These are phyloP conservation scores for Kodamaea leandrae DNA, from an alignment of 805 yeast genomes.

Conservation along the genomic window DNA sequence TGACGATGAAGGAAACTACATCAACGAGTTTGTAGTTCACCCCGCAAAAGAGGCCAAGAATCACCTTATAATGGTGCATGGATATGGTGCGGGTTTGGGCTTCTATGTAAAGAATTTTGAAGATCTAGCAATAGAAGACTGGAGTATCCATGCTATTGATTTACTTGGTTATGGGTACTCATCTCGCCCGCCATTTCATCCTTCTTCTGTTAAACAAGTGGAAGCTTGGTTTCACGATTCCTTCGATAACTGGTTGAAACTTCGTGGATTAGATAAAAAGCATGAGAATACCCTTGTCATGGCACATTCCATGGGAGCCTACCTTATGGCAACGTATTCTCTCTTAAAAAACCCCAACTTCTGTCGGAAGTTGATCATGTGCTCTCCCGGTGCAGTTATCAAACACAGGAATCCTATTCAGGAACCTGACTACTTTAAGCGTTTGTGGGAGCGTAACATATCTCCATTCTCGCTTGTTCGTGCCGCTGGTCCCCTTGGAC, in stretches of 20 bases:
- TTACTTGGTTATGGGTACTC: conserved; percentile 89
- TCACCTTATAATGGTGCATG: conserved; percentile 45
- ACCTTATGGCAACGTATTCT: conserved; percentile 67
- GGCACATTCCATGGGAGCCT: conserved; percentile 95
- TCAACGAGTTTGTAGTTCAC: conserved; percentile 43
- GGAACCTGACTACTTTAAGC: conserved; percentile 75
- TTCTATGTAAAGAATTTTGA: conserved; percentile 40
- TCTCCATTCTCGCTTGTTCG: conserved; percentile 85
- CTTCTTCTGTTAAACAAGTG: conserved; percentile 29
- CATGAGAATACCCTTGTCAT: conserved; percentile 51
- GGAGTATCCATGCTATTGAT: conserved; percentile 85
- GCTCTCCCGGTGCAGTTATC: conserved; percentile 87
- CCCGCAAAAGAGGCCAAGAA: conserved; percentile 26
- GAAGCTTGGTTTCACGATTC: conserved; percentile 67
- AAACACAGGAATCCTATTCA: conserved; percentile 41
- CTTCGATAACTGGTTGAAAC: conserved; percentile 58
- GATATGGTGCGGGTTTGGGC: conserved; percentile 47
- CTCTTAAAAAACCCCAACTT: conserved; percentile 52
- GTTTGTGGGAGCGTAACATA: conserved; percentile 80
- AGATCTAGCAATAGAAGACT: conserved; percentile 36
- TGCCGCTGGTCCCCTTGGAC: conserved; percentile 76
- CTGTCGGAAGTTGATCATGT: conserved; percentile 67
- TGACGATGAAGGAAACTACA: conserved; percentile 28
- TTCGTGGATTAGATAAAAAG: conserved; percentile 38
- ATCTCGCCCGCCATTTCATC: conserved; percentile 68